Conservation (phyloP, 257 asterid species). For the Ilex aquifolium region DNA sequence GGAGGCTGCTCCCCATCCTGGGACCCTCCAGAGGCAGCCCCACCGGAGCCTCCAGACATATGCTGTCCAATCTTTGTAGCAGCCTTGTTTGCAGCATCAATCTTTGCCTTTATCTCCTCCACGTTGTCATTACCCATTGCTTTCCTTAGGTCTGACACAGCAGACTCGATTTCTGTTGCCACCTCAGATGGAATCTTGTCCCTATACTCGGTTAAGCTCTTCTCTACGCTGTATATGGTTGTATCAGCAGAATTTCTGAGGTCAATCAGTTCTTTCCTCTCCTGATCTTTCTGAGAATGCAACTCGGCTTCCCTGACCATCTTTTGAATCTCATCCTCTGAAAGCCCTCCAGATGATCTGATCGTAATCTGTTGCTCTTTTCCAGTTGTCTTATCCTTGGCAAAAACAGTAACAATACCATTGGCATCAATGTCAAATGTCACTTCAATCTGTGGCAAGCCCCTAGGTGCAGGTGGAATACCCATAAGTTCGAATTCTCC, state of each 20-base stretch:
- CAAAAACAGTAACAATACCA: conserved; percentile 22
- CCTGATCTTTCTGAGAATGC: conserved; percentile 13
- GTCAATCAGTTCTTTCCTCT: conserved; percentile 15
- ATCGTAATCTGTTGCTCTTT: conserved; percentile 22
- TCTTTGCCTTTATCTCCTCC: conserved; percentile 8
- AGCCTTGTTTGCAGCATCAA: conserved; percentile 14
- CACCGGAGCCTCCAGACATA: conserved; percentile 7
- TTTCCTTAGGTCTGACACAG: conserved; percentile 11
- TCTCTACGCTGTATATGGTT: conserved; percentile 9
- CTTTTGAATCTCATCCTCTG: conserved; percentile 15
- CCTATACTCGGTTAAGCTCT: conserved; percentile 13
- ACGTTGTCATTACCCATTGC: background rate
- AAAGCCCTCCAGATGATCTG: conserved; percentile 16
- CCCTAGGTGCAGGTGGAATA: conserved; percentile 31
- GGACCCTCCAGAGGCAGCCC: conserved; percentile 8
- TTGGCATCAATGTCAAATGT: conserved; percentile 32
- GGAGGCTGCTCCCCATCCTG: conserved; percentile 10
- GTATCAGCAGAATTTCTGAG: conserved; percentile 14
- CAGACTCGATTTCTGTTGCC: conserved; percentile 9
- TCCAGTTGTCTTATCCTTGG: conserved; percentile 17
- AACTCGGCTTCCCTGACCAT: conserved; percentile 17
- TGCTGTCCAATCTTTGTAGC: conserved; percentile 15
- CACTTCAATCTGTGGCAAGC: conserved; percentile 30
- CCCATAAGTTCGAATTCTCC: conserved; percentile 26
- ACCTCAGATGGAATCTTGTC: conserved; percentile 15